Base-by-base conservation (phyloP, 1,284 basidiomycete species). In the Moesziomyces sp. region DNA sequence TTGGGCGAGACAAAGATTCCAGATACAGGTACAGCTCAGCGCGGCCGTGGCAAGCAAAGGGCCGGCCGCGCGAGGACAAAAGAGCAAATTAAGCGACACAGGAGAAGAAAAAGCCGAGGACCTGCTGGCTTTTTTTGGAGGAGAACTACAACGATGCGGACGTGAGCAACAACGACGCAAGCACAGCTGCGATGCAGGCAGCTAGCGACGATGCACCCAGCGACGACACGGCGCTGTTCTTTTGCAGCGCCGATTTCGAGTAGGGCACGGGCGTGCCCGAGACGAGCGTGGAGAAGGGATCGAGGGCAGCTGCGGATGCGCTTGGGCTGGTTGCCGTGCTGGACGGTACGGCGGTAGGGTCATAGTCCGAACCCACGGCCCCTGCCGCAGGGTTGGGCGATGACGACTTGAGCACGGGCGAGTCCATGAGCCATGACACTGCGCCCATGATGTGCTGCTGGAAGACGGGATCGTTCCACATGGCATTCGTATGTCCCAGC, bases 401-500 rank as follows among this genome's bases (percentile, higher is more conserved):
- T 3, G 58, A 70, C 14, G 61, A 64, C 24, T 30, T 52, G 24
- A 80, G 63, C 9, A 58, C 52, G 6, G 74, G 71, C 21, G 74
- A 77, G 21, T 50, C 68, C 46, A 80, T 63, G 45, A 80, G 64
- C 78, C 78, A 80, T 13, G 53, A 40, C 11, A 80, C 49, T 3
- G 66, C 78, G 18, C 78, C 78, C 53, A 67, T 59, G 26, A 80
- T 70, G 58, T 80, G 78, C 19, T 61, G 47, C 28, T 75, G 65
- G 48, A 80, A 71, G 26, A 19, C 58, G 1, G 75, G 52, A 24
- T 78, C 64, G 24, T 55, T 52, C 77, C 77, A 80, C 49, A 63
- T 66, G 9, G 61, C 66, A 30, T 72, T 57, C 5, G 75, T 77
- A 46, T 80, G 78, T 1, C 78, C 78, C 24, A 80, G 46, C 1